Conservation (phyloP, 352 stramenopile species). For the Globisporangium radiosum region DNA sequence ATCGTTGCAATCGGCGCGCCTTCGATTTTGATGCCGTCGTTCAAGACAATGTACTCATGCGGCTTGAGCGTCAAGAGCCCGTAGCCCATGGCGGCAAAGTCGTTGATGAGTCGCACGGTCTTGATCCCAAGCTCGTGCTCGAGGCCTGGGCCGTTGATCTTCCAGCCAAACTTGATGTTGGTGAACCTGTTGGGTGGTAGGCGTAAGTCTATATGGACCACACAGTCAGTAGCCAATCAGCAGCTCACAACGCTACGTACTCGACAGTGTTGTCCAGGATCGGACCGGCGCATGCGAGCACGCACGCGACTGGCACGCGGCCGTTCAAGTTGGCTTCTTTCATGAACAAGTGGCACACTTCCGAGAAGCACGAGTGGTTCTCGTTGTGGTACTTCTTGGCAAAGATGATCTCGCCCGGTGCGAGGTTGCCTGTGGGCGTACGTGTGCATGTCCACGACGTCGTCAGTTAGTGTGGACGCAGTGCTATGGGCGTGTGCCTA, state of each 20-base stretch:
- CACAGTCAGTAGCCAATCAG: neutral
- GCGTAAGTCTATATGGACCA: neutral
- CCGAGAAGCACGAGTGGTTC: constrained; percentile 71
- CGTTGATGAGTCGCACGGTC: constrained; percentile 92
- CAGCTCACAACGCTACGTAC: constrained; percentile 20
- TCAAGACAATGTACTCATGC: constrained; percentile 89
- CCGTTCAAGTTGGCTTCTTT: constrained; percentile 84
- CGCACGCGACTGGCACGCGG: constrained; percentile 50
- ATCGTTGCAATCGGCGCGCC: constrained; percentile 92
- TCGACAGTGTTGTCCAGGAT: constrained; percentile 80
- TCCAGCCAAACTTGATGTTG: constrained; percentile 90
- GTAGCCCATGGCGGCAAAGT: constrained; percentile 97
- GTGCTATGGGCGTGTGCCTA: too few species aligned
- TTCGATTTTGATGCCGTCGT: constrained; percentile 63
- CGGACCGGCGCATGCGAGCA: constrained; percentile 73
- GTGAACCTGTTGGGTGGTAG: constrained; percentile 61
- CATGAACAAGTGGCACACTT: constrained; percentile 91
- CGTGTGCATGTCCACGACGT: neutral
- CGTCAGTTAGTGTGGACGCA: neutral
- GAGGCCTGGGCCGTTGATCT: constrained; percentile 80
- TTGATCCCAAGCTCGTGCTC: constrained; percentile 80
- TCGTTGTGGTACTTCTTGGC: constrained; percentile 87
- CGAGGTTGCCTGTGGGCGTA: constrained; percentile 39
- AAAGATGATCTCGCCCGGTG: constrained; percentile 77
- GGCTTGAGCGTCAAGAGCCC: constrained; percentile 93